Percentiles rank a stretch among this genome's conserved stretches.
phyloP scores from a whole-genome alignment of 164 flowering plant species.

The Kalanchoe fedtschenkoi region DNA sequence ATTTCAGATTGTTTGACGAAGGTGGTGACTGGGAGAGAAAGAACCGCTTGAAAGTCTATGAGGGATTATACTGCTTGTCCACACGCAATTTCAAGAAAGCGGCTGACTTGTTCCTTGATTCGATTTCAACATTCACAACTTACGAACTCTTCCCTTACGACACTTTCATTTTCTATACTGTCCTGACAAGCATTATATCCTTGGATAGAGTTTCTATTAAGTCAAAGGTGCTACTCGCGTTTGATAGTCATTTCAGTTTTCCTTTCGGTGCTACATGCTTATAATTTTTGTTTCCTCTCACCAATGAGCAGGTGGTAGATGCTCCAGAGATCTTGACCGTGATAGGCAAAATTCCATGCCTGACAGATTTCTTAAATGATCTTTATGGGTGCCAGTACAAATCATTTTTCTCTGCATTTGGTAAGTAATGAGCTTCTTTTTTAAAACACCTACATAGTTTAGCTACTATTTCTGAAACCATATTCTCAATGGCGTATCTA shows the following conservation, averaged over 20 bases:
- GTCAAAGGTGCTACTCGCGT: constrained; percentile 53
- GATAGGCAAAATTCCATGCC: constrained; percentile 75
- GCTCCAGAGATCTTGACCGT: constrained; percentile 96
- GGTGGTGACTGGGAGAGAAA: constrained; percentile 99
- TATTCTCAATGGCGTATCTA: constrained; percentile 16
- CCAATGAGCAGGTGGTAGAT: constrained; percentile 69
- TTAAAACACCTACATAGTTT: neutral
- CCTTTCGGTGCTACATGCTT: neutral
- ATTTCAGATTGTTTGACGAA: constrained; percentile 86
- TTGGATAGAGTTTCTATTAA: constrained; percentile 90
- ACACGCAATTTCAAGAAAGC: constrained; percentile 90
- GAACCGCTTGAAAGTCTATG: constrained; percentile 92
- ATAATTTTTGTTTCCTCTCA: neutral
- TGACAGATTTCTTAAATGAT: constrained; percentile 81
- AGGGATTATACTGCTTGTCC: constrained; percentile 91
- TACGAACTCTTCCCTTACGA: constrained; percentile 90
- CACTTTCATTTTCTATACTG: constrained; percentile 90
- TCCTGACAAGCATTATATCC: constrained; percentile 80
- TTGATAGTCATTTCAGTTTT: constrained; percentile 2
- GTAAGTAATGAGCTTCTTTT: constrained; percentile 27
- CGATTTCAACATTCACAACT: constrained; percentile 95
- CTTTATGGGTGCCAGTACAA: constrained; percentile 87
- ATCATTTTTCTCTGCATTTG: constrained; percentile 85
- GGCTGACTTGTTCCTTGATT: constrained; percentile 72
- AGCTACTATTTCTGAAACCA: neutral